Conservation (phyloP, 345 rosid genomes). For the Raphanus raphanistrum region DNA sequence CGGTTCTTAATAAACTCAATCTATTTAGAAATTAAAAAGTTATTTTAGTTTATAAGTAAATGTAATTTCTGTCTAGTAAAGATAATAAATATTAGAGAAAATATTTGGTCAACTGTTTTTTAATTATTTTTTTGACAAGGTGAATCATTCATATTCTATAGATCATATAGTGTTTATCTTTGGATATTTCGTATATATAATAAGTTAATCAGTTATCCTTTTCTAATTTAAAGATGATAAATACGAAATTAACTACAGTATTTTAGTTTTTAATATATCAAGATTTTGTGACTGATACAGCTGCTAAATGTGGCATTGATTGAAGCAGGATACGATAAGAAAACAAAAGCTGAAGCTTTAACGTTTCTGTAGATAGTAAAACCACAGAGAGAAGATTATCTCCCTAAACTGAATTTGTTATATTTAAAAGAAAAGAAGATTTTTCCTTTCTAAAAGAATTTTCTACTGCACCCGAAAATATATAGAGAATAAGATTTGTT, state of each 20-base stretch:
- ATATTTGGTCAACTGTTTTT: conserved; percentile 5
- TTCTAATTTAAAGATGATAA: neutral
- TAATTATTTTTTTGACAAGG: neutral
- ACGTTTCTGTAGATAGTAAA: conserved; percentile 14
- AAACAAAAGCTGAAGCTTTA: conserved; percentile 29
- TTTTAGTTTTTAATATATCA: neutral
- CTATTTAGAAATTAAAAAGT: neutral
- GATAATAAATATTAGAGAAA: neutral
- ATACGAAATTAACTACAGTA: neutral
- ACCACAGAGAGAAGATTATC: neutral
- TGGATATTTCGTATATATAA: neutral
- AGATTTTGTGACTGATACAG: neutral
- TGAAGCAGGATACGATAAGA: neutral
- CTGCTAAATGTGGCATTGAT: conserved; percentile 13
- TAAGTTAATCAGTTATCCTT: neutral
- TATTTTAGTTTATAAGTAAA: neutral
- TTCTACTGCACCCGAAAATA: conserved; percentile 8
- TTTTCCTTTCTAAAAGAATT: neutral
- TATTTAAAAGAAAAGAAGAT: conserved; percentile 1
- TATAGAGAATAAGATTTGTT: neutral
- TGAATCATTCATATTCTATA: neutral
- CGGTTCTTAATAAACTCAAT: conserved; percentile 11
- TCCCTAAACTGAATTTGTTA: neutral
- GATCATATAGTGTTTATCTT: neutral
- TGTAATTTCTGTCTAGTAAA: neutral